Base-by-base conservation (phyloP, 139 green algal species). In the Coelastrella sp. region DNA sequence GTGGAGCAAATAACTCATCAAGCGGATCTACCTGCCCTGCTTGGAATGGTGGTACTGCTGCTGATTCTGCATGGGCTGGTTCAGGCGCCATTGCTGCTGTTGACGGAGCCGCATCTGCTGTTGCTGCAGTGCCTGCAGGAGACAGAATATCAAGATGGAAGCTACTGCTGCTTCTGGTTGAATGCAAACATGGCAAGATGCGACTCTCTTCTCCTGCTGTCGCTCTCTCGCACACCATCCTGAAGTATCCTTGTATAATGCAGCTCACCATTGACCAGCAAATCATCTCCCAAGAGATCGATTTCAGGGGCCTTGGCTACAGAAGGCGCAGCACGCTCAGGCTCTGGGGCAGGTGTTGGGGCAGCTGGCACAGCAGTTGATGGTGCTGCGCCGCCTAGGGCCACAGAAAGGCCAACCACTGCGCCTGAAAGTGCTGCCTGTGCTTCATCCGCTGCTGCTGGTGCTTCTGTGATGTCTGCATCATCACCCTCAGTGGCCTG, bases 1-100 rank as follows among this genome's bases (percentile, higher is more conserved):
- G 57, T 20, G 35, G 59, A 14, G 85, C 70, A 61, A 96, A 92
- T 14, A 96, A 90, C 72, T 96, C 95, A 49, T 92, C 92, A 35
- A 96, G 93, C 35, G 94, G 92, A 85, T 96, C 92, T n/a, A 94
- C 59, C 17, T 60, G 65, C 70, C 70, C 66, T n/a, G 58, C 58
- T 15, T 81, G 79, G 58, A 9, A 24, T 84, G 25, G 70, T 85
- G 65, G 56, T 56, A 17, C 70, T 73, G 81, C 60, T 66, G 89
- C 79, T 66, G 88, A 25, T 59, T 56, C 88, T 81, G 22, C 20
- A 49, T 24, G 10, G 17, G 70, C 63, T 17, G 66, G 15, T 49
- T 11, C 65, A 66, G 74, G 22, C 19, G 74, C 76, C 20, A 56
- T 17, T 25, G 19, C 68, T 73, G 59, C 63, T 25, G 74, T 60